phyloP scores from a whole-genome alignment of 495 filamentous ascomycete genomes.

The Podospora tetraspora region DNA sequence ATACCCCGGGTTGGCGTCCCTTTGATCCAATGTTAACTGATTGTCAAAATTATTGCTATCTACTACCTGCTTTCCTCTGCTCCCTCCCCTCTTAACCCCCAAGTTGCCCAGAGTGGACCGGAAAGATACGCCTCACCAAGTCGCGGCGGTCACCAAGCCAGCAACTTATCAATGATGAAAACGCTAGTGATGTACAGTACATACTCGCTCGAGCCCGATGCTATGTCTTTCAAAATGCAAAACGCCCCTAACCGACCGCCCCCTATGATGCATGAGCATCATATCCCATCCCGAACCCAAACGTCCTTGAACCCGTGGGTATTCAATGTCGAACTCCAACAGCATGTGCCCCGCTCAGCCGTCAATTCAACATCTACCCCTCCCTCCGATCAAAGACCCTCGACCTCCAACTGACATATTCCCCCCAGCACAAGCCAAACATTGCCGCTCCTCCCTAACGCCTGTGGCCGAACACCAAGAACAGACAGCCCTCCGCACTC shows the following conservation, averaged over 20 bases:
- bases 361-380: not conserved
- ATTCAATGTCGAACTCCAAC: not conserved
- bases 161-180: not conserved
- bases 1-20: not conserved
- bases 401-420: constrained; percentile 7
- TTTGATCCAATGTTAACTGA: not conserved
- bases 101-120: not conserved
- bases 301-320: not conserved
- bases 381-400: not conserved
- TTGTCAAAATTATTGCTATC: not conserved
- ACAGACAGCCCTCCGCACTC: constrained; percentile 45
- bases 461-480: constrained; percentile 46
- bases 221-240: not conserved
- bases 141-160: not conserved
- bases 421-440: constrained; percentile 39
- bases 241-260: not conserved
- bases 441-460: constrained; percentile 40
- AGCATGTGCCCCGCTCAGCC: not conserved
- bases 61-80: not conserved
- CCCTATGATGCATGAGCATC: not conserved
- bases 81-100: not conserved
- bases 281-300: not conserved
- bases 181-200: not conserved
- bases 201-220: not conserved
- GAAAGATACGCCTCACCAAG: not conserved